A percentile compares a stretch with the other conserved stretches of the same genome.
Evolutionary conservation across 2,329 filamentous ascomycete genomes (phyloP).

Genomic region (Aspergillus awamori): DNA sequence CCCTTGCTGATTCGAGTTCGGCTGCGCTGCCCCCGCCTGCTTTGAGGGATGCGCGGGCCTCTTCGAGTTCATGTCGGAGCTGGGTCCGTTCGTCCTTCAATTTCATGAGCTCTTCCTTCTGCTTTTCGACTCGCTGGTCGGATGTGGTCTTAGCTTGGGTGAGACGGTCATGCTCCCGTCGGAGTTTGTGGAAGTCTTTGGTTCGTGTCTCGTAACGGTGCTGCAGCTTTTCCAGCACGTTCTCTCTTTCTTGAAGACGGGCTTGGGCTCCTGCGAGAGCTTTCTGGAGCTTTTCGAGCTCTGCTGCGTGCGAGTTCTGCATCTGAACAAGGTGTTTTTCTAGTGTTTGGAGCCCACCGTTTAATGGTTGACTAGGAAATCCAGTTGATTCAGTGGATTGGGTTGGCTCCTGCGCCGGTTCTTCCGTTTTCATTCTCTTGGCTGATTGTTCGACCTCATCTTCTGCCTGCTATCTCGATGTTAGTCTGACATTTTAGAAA

Average conservation of each 20-base stretch:
- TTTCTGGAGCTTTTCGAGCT: constrained; percentile 35
- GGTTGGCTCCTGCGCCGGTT: constrained; percentile 36
- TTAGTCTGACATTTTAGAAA: constrained; percentile 16
- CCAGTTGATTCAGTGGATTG: constrained; percentile 42
- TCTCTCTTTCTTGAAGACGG: constrained; percentile 38
- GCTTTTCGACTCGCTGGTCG: constrained; percentile 38
- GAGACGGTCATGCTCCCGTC: constrained; percentile 41
- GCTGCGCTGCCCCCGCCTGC: constrained; percentile 42
- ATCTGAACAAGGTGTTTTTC: constrained; percentile 36
- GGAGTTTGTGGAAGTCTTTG: constrained; percentile 40
- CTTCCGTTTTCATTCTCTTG: constrained; percentile 44
- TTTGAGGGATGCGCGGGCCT: constrained; percentile 44
- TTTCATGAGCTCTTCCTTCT: constrained; percentile 41
- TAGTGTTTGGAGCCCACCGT: constrained; percentile 30
- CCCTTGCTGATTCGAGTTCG: constrained; percentile 45
- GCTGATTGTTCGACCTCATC: constrained; percentile 31
- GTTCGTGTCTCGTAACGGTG: constrained; percentile 49
- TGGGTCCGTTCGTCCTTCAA: constrained; percentile 46
- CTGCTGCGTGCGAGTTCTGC: constrained; percentile 34
- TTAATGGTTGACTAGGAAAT: constrained; percentile 34
- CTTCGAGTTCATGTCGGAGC: constrained; percentile 43
- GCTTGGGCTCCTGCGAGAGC: constrained; percentile 30
- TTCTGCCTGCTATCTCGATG: constrained; percentile 33
- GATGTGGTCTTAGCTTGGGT: constrained; percentile 31
- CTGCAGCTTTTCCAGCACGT: constrained; percentile 41